Evolutionary conservation across 768 basidiomycete species (phyloP).

Genomic region (Russula abietina): DNA sequence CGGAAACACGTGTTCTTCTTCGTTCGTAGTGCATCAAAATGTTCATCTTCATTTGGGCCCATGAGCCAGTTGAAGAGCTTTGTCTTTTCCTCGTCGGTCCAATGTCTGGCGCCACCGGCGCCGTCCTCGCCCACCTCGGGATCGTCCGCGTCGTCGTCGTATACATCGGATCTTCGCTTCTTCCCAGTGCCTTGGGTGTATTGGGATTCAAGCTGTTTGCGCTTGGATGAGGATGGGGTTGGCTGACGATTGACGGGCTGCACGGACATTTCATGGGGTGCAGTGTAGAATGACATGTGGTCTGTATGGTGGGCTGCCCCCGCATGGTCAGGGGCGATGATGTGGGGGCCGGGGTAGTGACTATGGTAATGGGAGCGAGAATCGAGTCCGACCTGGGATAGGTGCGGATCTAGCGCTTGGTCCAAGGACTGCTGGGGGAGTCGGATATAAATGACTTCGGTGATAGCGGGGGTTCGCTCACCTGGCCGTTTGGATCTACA

Average conservation of each 20-base stretch:
- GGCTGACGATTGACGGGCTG: conserved; percentile 23
- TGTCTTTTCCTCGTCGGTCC: conserved; percentile 80
- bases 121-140: conserved; percentile 26
- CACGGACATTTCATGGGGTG: conserved; percentile 22
- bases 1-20: conserved; percentile 80
- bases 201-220: conserved; percentile 21
- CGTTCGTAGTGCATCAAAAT: conserved; percentile 71
- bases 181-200: conserved; percentile 18
- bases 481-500: conserved; percentile 26
- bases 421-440: conserved; percentile 21
- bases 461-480: conserved; percentile 15
- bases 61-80: conserved; percentile 76
- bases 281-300: conserved; percentile 21
- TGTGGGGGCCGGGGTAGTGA: conserved; percentile 22
- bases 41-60: conserved; percentile 62
- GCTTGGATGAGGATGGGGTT: conserved; percentile 19
- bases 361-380: conserved; percentile 25
- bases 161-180: conserved; percentile 23
- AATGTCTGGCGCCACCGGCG: conserved; percentile 64
- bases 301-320: conserved; percentile 23
- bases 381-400: conserved; percentile 25
- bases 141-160: conserved; percentile 24
- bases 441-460: conserved; percentile 17
- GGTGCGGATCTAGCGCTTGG: conserved; percentile 26
- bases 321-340: conserved; percentile 22